Evolutionary conservation across 768 basidiomycete genomes (phyloP).

Genomic region (Phylloporus arenicola): DNA sequence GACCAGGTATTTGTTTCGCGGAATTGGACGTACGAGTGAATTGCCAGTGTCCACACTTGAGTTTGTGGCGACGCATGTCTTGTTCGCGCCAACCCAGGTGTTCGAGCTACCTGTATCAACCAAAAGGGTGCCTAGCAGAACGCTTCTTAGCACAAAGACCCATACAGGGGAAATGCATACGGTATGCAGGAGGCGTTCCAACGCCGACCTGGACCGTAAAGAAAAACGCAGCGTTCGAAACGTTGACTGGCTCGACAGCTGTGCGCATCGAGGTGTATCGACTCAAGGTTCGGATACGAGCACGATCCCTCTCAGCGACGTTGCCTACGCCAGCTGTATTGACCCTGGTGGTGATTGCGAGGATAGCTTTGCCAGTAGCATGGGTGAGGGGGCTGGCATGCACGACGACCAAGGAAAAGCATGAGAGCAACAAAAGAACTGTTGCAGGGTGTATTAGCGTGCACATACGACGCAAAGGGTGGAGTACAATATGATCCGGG

Average conservation of each 20-base stretch:
- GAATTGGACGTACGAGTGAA: conserved; percentile 12
- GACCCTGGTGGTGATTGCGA: conserved; percentile 13
- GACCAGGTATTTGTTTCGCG: conserved; percentile 2
- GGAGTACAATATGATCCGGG: not conserved
- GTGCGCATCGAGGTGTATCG: not conserved
- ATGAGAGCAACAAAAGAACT: not conserved
- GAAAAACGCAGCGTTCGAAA: conserved; percentile 19
- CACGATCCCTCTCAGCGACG: no score
- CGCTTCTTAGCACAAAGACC: not conserved
- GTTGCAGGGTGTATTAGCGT: not conserved
- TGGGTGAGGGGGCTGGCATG: conserved; percentile 10
- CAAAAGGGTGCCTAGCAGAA: conserved; percentile 21
- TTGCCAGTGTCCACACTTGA: conserved; percentile 16
- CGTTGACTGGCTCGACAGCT: not conserved
- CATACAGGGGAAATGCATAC: conserved; percentile 10
- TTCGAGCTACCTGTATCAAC: conserved; percentile 31
- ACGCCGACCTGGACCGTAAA: conserved; percentile 28
- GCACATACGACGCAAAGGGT: not conserved
- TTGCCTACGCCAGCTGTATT: conserved; percentile 6
- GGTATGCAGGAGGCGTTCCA: conserved; percentile 20
- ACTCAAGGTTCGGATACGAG: conserved; percentile 14
- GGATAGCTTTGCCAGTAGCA: conserved; percentile 9
- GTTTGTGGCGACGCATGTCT: conserved; percentile 11
- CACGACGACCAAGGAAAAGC: conserved; percentile 3
- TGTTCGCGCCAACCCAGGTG: conserved; percentile 27